These are phyloP conservation scores for Pezicula carpinea DNA, from an alignment of 2,329 filamentous ascomycete species.

Conservation along the genomic window DNA sequence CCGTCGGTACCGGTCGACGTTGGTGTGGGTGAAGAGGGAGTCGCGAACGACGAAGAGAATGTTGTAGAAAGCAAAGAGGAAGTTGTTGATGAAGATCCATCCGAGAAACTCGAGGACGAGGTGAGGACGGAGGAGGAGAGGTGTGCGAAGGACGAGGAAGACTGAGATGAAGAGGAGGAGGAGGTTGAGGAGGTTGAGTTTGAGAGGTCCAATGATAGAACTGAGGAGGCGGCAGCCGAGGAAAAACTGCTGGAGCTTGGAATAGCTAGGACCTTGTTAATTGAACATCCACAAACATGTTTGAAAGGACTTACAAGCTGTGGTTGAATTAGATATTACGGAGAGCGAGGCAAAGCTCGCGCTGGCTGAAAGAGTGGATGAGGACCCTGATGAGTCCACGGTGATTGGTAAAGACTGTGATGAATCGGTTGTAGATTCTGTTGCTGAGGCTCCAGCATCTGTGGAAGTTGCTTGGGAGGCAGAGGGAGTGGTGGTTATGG, in stretches of 20 bases:
- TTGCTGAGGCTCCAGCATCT: not conserved
- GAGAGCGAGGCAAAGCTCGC: constrained; percentile 22
- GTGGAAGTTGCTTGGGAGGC: not conserved
- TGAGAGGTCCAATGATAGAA: constrained; percentile 2
- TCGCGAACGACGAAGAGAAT: constrained; percentile 2
- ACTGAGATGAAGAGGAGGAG: constrained; percentile 3
- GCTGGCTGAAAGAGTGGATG: constrained; percentile 21
- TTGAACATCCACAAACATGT: not conserved
- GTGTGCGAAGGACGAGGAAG: constrained; percentile 4
- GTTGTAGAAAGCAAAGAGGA: not conserved
- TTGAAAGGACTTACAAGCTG: constrained; percentile 20
- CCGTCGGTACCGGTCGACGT: constrained; percentile 5
- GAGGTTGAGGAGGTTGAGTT: constrained; percentile 13
- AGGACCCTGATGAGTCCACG: not conserved
- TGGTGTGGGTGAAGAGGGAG: constrained; percentile 5
- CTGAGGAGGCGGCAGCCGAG: not conserved
- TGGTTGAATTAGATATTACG: constrained; percentile 24
- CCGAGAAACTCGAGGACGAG: not conserved
- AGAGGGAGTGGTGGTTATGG: not conserved
- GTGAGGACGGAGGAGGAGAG: constrained; percentile 2
- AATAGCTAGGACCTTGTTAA: constrained; percentile 24
- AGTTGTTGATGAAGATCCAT: not conserved
- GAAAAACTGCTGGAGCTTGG: constrained; percentile 20
- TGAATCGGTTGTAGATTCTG: constrained; percentile 6
- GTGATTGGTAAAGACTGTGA: constrained; percentile 19